Evolutionary conservation across 768 basidiomycete genomes (phyloP).

Genomic region (Calocybe indica): DNA sequence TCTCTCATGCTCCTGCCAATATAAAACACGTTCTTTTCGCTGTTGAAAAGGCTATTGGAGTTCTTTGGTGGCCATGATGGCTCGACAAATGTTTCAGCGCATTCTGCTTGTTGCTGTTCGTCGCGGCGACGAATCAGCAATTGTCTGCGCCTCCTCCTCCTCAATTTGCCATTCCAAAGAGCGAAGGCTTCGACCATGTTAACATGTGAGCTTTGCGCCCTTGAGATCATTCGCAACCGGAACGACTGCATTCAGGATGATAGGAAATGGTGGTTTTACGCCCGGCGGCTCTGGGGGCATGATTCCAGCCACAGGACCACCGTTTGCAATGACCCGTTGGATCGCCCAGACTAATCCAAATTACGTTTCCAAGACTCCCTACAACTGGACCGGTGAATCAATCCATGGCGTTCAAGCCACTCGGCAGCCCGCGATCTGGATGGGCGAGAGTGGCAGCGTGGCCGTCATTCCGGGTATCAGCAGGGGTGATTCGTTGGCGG

Average conservation of each 20-base stretch:
- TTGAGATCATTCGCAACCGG: too few species aligned
- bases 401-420: conserved; percentile 59
- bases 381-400: conserved; percentile 34
- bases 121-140: too few species aligned
- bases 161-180: too few species aligned
- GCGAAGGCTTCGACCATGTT: too few species aligned
- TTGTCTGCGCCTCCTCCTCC: too few species aligned
- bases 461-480: conserved; percentile 35
- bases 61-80: too few species aligned
- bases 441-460: conserved; percentile 51
- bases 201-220: too few species aligned
- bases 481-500: conserved; percentile 5
- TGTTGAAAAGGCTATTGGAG: too few species aligned
- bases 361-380: conserved; percentile 49
- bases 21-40: too few species aligned
- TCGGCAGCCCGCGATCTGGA: conserved; percentile 65
- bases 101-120: too few species aligned
- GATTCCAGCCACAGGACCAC: conserved; percentile 52
- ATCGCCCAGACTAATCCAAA: conserved; percentile 54
- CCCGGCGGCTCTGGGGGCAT: conserved; percentile 51
- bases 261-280: conserved; percentile 46
- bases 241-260: conserved; percentile 18
- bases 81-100: too few species aligned
- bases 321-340: conserved; percentile 67
- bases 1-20: too few species aligned